Evolutionary conservation across 2,329 filamentous ascomycete species (phyloP).

Genomic region (Paraconiothyrium sp.): DNA sequence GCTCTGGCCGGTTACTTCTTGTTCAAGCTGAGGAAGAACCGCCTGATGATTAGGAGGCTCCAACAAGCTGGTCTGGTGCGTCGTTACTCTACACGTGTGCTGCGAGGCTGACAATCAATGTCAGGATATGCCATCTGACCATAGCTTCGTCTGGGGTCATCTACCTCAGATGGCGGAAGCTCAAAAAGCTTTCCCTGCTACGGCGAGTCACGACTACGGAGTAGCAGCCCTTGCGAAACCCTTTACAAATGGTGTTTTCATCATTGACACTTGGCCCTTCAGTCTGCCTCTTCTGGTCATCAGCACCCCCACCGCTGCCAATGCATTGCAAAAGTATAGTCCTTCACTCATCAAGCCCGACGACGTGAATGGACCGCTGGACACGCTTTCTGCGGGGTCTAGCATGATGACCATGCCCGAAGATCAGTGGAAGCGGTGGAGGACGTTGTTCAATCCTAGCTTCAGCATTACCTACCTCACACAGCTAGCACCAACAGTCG

Average conservation of each 20-base stretch:
- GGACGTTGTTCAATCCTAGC: conserved; percentile 21
- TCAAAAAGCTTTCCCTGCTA: not conserved
- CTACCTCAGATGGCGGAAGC: conserved; percentile 3
- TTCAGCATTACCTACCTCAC: conserved; percentile 21
- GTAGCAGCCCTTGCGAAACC: conserved; percentile 2
- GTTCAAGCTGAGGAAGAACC: conserved; percentile 1
- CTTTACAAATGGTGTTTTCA: conserved; percentile 9
- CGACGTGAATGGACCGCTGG: conserved; percentile 10
- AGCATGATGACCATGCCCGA: conserved; percentile 20
- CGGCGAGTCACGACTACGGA: conserved; percentile 4
- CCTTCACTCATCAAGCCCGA: conserved; percentile 11
- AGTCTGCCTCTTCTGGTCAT: conserved; percentile 7
- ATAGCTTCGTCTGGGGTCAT: conserved; percentile 10
- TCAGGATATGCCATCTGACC: conserved; percentile 11
- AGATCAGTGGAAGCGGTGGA: conserved; percentile 16
- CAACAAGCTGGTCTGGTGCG: conserved; percentile 15
- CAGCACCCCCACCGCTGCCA: conserved; percentile 9
- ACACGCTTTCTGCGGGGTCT: conserved; percentile 12
- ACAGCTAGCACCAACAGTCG: conserved; percentile 17
- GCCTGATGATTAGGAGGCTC: conserved; percentile 6
- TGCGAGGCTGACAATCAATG: not conserved
- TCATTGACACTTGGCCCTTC: conserved; percentile 12
- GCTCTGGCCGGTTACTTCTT: not conserved
- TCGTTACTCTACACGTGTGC: not conserved
- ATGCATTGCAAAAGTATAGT: conserved; percentile 10